phyloP scores from a whole-genome alignment of 1,139 yeast genomes.

The Pneumocystis murina region DNA sequence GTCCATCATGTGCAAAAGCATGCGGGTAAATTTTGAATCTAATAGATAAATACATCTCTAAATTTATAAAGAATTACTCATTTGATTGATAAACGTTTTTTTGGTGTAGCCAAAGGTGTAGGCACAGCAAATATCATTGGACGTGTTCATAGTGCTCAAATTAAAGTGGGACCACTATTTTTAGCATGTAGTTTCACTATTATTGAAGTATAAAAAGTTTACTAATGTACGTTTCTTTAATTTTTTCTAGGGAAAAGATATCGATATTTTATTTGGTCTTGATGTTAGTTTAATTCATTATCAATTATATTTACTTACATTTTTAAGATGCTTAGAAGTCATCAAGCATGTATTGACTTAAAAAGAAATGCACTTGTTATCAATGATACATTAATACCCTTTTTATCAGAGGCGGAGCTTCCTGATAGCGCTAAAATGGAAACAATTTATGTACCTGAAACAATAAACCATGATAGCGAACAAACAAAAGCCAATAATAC shows the following conservation, averaged over 20 bases:
- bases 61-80: slow-evolving; percentile 31
- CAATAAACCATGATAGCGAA: slow-evolving; percentile 10
- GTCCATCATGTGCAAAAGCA: slow-evolving; percentile 58
- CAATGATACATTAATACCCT: slow-evolving; percentile 56
- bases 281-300: slow-evolving; percentile 20
- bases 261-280: slow-evolving; percentile 41
- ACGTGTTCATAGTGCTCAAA: slow-evolving; percentile 75
- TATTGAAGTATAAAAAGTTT: slow-evolving; percentile 32
- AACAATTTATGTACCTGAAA: slow-evolving; percentile 7
- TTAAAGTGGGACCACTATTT: slow-evolving; percentile 52
- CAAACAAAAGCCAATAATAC: slow-evolving; percentile 4
- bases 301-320: slow-evolving; percentile 4
- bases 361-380: slow-evolving; percentile 50
- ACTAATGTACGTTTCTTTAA: neutral
- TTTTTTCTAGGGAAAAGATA: slow-evolving; percentile 18
- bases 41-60: neutral
- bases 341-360: slow-evolving; percentile 70
- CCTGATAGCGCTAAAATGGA: slow-evolving; percentile 28
- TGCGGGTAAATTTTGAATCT: slow-evolving; percentile 31
- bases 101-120: slow-evolving; percentile 79
- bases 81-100: slow-evolving; percentile 65
- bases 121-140: slow-evolving; percentile 73
- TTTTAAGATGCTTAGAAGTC: slow-evolving; percentile 55
- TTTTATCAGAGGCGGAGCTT: slow-evolving; percentile 59
- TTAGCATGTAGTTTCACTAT: slow-evolving; percentile 75